These are phyloP conservation scores for Clavariopsis aquatica DNA, from an alignment of 495 filamentous ascomycete species.

Conservation along the genomic window DNA sequence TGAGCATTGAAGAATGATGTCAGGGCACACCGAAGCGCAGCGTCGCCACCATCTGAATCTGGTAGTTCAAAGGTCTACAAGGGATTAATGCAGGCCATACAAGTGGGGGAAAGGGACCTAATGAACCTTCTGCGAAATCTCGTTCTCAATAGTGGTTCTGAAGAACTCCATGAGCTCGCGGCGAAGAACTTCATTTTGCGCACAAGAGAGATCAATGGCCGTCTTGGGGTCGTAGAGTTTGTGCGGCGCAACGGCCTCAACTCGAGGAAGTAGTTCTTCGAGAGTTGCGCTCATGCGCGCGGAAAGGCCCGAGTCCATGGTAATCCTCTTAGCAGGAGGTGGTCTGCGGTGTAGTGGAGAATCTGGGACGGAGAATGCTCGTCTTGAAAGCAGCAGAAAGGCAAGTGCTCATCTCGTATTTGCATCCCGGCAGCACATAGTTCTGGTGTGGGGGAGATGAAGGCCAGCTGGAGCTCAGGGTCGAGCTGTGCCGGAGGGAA, in stretches of 20 bases:
- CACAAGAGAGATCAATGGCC: constrained; percentile 24
- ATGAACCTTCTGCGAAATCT: constrained; percentile 11
- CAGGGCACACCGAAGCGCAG: constrained; percentile 13
- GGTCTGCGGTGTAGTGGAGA: background rate
- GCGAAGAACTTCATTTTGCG: constrained; percentile 26
- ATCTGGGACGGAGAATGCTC: background rate
- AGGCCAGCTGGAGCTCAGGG: background rate
- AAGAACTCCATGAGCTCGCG: constrained; percentile 27
- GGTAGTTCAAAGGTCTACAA: constrained; percentile 17
- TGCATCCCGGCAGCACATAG: background rate
- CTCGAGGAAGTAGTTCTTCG: background rate
- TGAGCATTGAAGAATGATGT: constrained; percentile 28
- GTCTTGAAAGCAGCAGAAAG: background rate
- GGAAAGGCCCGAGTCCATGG: constrained; percentile 24
- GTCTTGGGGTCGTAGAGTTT: constrained; percentile 13
- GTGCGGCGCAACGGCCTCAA: background rate
- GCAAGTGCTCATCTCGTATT: background rate
- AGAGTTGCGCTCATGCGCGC: constrained; percentile 11
- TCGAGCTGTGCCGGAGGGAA: constrained; percentile 1
- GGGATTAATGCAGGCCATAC: background rate
- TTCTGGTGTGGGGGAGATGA: background rate
- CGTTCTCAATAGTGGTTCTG: constrained; percentile 25
- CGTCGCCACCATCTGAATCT: constrained; percentile 12
- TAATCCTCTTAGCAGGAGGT: background rate
- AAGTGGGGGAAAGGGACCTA: background rate